These are phyloP conservation scores for Gynochthodes officinalis DNA, from an alignment of 257 asterid species.

Conservation along the genomic window DNA sequence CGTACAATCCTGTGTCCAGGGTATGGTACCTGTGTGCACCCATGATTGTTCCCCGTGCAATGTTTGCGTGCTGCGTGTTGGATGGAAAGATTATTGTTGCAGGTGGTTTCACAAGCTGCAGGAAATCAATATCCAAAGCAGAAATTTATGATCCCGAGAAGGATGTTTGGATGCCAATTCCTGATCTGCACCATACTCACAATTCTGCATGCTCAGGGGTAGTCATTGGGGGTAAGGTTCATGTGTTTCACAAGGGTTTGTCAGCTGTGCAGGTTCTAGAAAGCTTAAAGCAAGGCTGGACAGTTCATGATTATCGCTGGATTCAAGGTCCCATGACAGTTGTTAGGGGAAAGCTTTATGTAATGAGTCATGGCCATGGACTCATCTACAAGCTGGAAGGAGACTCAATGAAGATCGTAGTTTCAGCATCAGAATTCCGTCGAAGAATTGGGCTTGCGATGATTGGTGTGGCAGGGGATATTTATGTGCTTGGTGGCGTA, in stretches of 20 bases:
- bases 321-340: slow-evolving; percentile 95
- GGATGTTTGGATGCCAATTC: slow-evolving; percentile 76
- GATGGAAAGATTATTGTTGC: slow-evolving; percentile 93
- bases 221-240: slow-evolving; percentile 73
- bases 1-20: slow-evolving; percentile 64
- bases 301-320: slow-evolving; percentile 80
- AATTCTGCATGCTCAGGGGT: slow-evolving; percentile 86
- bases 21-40: slow-evolving; percentile 66
- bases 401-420: slow-evolving; percentile 51
- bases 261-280: slow-evolving; percentile 82
- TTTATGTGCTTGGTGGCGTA: slow-evolving; percentile 87
- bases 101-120: slow-evolving; percentile 84
- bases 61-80: slow-evolving; percentile 90
- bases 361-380: slow-evolving; percentile 84
- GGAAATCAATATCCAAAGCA: slow-evolving; percentile 89
- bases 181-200: slow-evolving; percentile 83
- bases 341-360: slow-evolving; percentile 73
- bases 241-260: slow-evolving; percentile 87
- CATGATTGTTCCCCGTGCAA: slow-evolving; percentile 92
- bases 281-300: slow-evolving; percentile 68
- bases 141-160: slow-evolving; percentile 90
- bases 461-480: slow-evolving; percentile 80
- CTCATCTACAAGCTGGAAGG: slow-evolving; percentile 75
- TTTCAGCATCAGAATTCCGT: slow-evolving; percentile 77
- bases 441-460: slow-evolving; percentile 80